Evolutionary conservation across 441 rosid genomes (phyloP).

Genomic region (Melastoma candidum): DNA sequence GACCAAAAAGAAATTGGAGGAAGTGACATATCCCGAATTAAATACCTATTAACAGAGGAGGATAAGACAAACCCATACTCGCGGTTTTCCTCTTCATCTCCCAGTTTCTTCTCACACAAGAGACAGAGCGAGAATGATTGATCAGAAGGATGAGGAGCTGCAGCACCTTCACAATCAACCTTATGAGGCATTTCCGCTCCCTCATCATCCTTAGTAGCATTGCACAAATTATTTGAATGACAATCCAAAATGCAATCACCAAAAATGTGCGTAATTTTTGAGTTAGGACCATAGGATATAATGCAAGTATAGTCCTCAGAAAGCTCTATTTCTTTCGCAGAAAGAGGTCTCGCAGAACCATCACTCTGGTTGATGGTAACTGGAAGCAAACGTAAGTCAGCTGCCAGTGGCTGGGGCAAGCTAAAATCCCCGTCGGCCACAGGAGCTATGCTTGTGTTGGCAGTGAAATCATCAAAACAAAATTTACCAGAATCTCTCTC

Average conservation of each 20-base stretch:
- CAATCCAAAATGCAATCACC: conserved; percentile 54
- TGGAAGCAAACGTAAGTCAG: conserved; percentile 29
- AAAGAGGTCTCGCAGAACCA: conserved; percentile 23
- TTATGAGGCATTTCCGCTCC: conserved; percentile 22
- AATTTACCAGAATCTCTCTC: conserved; percentile 18
- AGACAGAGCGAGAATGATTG: conserved; percentile 25
- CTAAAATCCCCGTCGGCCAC: conserved; percentile 13
- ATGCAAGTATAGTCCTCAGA: conserved; percentile 60
- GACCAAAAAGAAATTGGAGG: background rate
- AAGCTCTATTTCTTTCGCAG: conserved; percentile 35
- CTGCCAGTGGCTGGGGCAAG: conserved; percentile 13
- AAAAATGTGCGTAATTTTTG: conserved; percentile 37
- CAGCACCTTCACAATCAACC: conserved; percentile 10
- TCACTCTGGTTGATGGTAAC: conserved; percentile 22
- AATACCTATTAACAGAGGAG: background rate
- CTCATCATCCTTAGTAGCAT: conserved; percentile 21
- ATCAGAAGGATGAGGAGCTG: conserved; percentile 18
- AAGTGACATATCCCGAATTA: conserved; percentile 1
- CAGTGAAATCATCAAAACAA: conserved; percentile 18
- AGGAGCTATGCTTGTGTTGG: conserved; percentile 19
- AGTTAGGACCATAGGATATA: conserved; percentile 64
- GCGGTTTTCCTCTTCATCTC: conserved; percentile 22
- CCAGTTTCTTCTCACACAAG: conserved; percentile 32
- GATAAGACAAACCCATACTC: conserved; percentile 26
- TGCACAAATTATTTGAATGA: conserved; percentile 29